phyloP scores from a whole-genome alignment of 2,329 filamentous ascomycete species.

The Penicillium crustosum region DNA sequence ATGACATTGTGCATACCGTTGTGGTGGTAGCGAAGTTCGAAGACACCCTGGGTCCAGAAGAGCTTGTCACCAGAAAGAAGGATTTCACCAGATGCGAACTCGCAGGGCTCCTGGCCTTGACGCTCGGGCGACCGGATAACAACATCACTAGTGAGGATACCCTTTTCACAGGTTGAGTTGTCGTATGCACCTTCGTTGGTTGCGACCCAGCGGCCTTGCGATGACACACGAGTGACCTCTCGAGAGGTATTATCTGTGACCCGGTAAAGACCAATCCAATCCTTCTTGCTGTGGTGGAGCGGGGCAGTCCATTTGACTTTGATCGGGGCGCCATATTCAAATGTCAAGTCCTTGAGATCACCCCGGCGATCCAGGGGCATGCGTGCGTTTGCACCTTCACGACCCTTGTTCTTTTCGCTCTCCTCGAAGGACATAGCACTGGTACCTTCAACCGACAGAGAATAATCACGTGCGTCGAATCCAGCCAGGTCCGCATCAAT shows the following conservation, averaged over 20 bases:
- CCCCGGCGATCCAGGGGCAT: constrained; percentile 61
- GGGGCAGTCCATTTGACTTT: constrained; percentile 89
- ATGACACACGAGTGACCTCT: constrained; percentile 78
- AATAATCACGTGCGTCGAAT: constrained; percentile 76
- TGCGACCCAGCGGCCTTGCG: constrained; percentile 84
- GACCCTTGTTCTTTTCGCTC: constrained; percentile 64
- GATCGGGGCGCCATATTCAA: constrained; percentile 89
- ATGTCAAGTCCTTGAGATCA: constrained; percentile 70
- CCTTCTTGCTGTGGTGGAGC: constrained; percentile 78
- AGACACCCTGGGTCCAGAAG: constrained; percentile 95
- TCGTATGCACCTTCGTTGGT: constrained; percentile 77
- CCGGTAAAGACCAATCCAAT: constrained; percentile 97
- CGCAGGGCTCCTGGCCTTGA: constrained; percentile 50
- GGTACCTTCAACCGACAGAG: constrained; percentile 70
- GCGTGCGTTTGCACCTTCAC: constrained; percentile 70
- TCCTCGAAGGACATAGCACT: constrained; percentile 53
- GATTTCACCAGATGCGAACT: constrained; percentile 75
- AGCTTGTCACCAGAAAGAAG: constrained; percentile 88
- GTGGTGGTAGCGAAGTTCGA: constrained; percentile 97
- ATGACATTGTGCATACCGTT: constrained; percentile 89
- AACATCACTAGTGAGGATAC: constrained; percentile 70
- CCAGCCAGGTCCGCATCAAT: constrained; percentile 78
- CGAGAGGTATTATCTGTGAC: constrained; percentile 89
- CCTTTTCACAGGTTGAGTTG: constrained; percentile 69
- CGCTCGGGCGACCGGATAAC: constrained; percentile 49